Conservation (phyloP, 495 filamentous ascomycete species). For the Amphirosellinia nigrospora region DNA sequence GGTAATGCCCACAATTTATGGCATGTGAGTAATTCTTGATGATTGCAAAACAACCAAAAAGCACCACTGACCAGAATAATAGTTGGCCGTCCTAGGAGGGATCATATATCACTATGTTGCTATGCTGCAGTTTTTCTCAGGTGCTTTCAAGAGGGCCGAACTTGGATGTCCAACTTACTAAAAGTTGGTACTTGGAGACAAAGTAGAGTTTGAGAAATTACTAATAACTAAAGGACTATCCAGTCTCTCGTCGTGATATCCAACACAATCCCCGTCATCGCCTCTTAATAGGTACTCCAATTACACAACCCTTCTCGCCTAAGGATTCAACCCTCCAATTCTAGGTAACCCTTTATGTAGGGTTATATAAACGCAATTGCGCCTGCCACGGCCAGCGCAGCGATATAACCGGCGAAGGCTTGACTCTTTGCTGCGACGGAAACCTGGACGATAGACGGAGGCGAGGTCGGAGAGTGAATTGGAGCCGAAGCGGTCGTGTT, state of each 20-base stretch:
- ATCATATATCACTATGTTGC: slow-evolving; percentile 95
- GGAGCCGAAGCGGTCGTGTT: slow-evolving; percentile 18
- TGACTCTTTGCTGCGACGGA: slow-evolving; percentile 25
- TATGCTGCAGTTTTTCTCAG: slow-evolving; percentile 92
- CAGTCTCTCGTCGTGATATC: slow-evolving; percentile 22
- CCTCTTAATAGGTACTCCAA: not conserved
- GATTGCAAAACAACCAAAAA: not conserved
- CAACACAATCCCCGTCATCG: not conserved
- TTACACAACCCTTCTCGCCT: not conserved
- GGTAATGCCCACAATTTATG: slow-evolving; percentile 97
- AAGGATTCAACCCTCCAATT: not conserved
- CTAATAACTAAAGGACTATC: not conserved
- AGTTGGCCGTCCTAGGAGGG: slow-evolving; percentile 83
- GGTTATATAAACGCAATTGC: slow-evolving; percentile 27
- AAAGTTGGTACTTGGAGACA: not conserved
- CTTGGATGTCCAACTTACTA: slow-evolving; percentile 55
- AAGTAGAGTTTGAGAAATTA: not conserved
- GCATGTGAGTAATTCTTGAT: slow-evolving; percentile 64
- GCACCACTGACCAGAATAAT: slow-evolving; percentile 24
- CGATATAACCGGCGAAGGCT: slow-evolving; percentile 10
- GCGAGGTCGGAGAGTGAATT: slow-evolving; percentile 15
- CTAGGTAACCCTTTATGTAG: not conserved
- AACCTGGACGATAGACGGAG: slow-evolving; percentile 26
- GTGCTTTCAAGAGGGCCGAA: slow-evolving; percentile 76
- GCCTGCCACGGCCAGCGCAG: slow-evolving; percentile 20